Conservation (phyloP, 768 basidiomycete genomes). For the Amanita jacksonii region DNA sequence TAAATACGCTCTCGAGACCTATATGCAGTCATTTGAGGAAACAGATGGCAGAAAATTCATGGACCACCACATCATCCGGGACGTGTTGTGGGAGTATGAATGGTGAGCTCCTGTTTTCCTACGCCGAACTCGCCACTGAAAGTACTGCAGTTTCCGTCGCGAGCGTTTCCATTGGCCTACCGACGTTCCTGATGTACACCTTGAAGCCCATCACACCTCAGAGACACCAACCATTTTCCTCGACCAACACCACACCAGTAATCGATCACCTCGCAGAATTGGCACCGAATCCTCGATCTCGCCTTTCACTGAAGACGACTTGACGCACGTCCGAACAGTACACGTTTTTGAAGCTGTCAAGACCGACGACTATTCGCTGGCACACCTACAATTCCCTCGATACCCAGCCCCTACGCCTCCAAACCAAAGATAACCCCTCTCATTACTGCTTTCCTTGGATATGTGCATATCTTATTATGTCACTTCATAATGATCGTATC, state of each 20-base stretch:
- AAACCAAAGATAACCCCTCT: not conserved
- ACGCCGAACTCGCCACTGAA: not conserved
- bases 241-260: not conserved
- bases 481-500: not conserved
- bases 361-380: conserved; percentile 14
- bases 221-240: conserved; percentile 10
- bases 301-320: conserved; percentile 23
- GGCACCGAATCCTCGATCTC: conserved; percentile 6
- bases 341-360: conserved; percentile 45
- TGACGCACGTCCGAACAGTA: conserved; percentile 42
- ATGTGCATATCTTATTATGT: no score
- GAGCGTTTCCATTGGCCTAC: conserved; percentile 62
- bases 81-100: conserved; percentile 48
- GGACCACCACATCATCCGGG: conserved; percentile 27
- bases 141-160: conserved; percentile 47
- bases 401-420: conserved; percentile 12
- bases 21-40: conserved; percentile 29
- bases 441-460: not conserved
- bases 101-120: conserved; percentile 30
- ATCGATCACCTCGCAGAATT: not conserved
- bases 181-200: conserved; percentile 27
- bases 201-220: conserved; percentile 14
- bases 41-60: conserved; percentile 25
- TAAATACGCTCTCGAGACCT: conserved; percentile 46
- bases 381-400: conserved; percentile 15